These are phyloP conservation scores for Boletellus sp. DNA, from an alignment of 768 basidiomycete species.

Conservation along the genomic window DNA sequence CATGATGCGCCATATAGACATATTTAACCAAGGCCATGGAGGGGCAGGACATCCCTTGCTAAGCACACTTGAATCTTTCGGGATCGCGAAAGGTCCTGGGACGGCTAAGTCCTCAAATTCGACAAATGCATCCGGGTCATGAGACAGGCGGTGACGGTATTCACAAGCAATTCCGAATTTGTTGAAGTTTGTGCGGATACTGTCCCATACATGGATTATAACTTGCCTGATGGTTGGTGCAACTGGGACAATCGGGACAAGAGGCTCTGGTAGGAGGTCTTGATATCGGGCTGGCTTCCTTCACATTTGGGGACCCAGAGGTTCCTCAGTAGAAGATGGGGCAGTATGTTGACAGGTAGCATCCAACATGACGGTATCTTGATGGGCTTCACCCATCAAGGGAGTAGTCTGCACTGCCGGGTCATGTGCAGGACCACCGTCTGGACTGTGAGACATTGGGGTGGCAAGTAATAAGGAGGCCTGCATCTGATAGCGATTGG, in stretches of 20 bases:
- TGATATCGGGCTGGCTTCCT: neutral
- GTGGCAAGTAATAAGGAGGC: too few species aligned
- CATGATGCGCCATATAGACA: constrained; percentile 12
- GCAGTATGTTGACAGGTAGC: too few species aligned
- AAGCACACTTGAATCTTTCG: too few species aligned
- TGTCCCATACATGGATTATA: neutral
- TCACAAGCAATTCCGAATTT: neutral
- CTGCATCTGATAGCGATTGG: too few species aligned
- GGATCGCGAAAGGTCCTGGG: neutral
- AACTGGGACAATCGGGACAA: neutral
- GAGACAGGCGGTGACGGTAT: neutral
- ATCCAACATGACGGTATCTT: too few species aligned
- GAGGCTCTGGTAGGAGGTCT: neutral
- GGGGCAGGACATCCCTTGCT: neutral
- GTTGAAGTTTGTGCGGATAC: neutral
- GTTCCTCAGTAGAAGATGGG: too few species aligned
- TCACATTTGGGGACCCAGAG: too few species aligned
- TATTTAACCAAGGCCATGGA: constrained; percentile 14
- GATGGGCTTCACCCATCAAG: too few species aligned
- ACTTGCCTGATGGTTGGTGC: neutral
- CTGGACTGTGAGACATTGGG: too few species aligned
- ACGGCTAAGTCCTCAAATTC: neutral
- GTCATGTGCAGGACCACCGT: too few species aligned
- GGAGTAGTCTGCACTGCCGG: too few species aligned
- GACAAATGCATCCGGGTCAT: neutral